phyloP scores from a whole-genome alignment of 129 eudicot genomes.

The Chrysanthemum seticuspe region DNA sequence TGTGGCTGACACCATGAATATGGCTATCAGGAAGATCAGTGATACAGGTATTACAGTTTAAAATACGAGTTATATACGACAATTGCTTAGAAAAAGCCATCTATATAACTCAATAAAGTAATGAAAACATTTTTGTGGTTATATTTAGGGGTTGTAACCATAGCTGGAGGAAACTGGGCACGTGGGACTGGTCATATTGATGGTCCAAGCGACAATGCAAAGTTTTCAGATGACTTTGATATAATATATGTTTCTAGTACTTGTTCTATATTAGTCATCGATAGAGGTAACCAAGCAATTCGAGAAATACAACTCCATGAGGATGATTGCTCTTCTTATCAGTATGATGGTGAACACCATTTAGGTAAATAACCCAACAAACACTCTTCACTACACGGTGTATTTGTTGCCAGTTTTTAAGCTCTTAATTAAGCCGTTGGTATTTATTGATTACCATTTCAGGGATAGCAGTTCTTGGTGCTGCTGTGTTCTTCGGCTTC shows the following conservation, averaged over 20 bases:
- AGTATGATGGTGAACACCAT: constrained; percentile 61
- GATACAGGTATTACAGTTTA: constrained; percentile 51
- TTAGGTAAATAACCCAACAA: constrained; percentile 46
- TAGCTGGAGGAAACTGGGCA: constrained; percentile 84
- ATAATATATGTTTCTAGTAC: constrained; percentile 62
- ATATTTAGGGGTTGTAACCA: constrained; percentile 83
- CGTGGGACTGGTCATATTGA: constrained; percentile 77
- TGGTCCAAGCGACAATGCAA: constrained; percentile 91
- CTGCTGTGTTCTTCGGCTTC: constrained; percentile 79
- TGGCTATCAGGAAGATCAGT: constrained; percentile 89
- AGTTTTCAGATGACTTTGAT: constrained; percentile 87
- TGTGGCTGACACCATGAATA: constrained; percentile 87
- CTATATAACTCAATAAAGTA: neutral
- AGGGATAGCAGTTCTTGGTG: constrained; percentile 79
- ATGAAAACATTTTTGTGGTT: constrained; percentile 10
- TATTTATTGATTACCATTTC: constrained; percentile 20
- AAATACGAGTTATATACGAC: neutral
- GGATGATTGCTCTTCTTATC: constrained; percentile 68
- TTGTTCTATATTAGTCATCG: constrained; percentile 83
- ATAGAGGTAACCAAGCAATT: constrained; percentile 94
- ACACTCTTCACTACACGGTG: neutral
- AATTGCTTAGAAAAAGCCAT: no score
- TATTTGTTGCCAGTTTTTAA: neutral
- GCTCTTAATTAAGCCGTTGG: neutral
- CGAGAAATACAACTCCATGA: constrained; percentile 87